Conservation (phyloP, 2,329 filamentous ascomycete species). For the Helminthosporium solani region DNA sequence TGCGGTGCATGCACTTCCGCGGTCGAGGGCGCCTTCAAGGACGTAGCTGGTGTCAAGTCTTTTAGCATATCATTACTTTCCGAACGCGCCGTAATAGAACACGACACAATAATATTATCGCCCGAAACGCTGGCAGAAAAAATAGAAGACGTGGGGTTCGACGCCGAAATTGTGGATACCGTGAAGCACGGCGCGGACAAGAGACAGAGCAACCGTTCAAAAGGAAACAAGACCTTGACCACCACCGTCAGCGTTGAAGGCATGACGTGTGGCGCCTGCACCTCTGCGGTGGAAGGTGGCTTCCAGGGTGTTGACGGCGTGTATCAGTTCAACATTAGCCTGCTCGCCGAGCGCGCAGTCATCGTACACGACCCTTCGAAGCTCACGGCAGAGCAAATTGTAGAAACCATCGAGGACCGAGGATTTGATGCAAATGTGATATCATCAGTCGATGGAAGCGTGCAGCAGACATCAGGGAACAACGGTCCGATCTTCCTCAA, state of each 20-base stretch:
- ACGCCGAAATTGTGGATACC: slow-evolving; percentile 74
- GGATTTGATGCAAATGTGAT: slow-evolving; percentile 86
- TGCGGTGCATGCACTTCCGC: slow-evolving; percentile 87
- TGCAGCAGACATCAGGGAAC: slow-evolving; percentile 54
- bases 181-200: slow-evolving; percentile 46
- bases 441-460: slow-evolving; percentile 66
- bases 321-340: slow-evolving; percentile 88
- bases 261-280: slow-evolving; percentile 98
- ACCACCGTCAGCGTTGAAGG: slow-evolving; percentile 90
- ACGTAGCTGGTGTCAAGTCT: slow-evolving; percentile 68
- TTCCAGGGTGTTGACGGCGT: slow-evolving; percentile 77
- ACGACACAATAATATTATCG: slow-evolving; percentile 61
- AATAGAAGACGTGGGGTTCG: slow-evolving; percentile 73
- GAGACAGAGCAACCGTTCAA: slow-evolving; percentile 39
- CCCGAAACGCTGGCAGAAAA: slow-evolving; percentile 58
- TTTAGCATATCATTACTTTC: slow-evolving; percentile 83
- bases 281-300: slow-evolving; percentile 81
- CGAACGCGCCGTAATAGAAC: slow-evolving; percentile 81
- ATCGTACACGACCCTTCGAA: slow-evolving; percentile 76
- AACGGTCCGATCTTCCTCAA: slow-evolving; percentile 73
- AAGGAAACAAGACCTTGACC: slow-evolving; percentile 56
- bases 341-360: slow-evolving; percentile 88
- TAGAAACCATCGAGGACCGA: slow-evolving; percentile 80
- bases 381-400: slow-evolving; percentile 71
- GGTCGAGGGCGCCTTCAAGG: slow-evolving; percentile 76